Evolutionary conservation across 2,329 filamentous ascomycete species (phyloP).

Genomic region (Sarocladium kiliense): DNA sequence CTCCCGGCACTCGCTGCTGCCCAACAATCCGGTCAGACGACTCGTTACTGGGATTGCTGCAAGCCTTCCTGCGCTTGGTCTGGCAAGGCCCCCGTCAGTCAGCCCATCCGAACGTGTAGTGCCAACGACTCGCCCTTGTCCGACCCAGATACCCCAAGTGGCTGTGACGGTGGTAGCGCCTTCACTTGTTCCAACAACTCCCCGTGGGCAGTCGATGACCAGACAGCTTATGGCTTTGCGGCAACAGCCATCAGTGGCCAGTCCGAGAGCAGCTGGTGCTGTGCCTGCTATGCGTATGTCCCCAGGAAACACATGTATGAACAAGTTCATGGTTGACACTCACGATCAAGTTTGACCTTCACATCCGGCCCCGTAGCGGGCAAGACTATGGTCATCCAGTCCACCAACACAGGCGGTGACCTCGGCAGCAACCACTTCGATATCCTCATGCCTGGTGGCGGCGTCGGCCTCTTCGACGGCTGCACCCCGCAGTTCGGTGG

Average conservation of each 20-base stretch:
- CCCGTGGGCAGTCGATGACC: constrained; percentile 56
- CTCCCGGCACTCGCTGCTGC: neutral
- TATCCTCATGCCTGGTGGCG: constrained; percentile 50
- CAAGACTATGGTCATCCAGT: constrained; percentile 60
- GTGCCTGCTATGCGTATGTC: constrained; percentile 53
- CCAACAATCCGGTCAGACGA: constrained; percentile 17
- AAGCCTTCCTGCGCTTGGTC: constrained; percentile 63
- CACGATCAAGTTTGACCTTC: constrained; percentile 38
- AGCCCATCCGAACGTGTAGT: constrained; percentile 49
- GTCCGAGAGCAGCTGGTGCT: constrained; percentile 59
- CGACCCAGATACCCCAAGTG: constrained; percentile 41
- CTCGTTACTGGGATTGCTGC: constrained; percentile 61
- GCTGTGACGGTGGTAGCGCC: constrained; percentile 52
- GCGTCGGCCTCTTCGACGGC: constrained; percentile 48
- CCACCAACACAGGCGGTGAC: constrained; percentile 58
- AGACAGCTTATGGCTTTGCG: constrained; percentile 58
- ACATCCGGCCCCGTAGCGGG: constrained; percentile 45
- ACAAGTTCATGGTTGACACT: neutral
- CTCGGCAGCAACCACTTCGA: constrained; percentile 55
- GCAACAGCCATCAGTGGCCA: constrained; percentile 52
- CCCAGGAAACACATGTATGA: neutral
- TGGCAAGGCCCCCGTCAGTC: constrained; percentile 46
- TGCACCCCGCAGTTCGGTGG: constrained; percentile 44
- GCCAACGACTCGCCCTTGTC: constrained; percentile 48
- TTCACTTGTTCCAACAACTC: constrained; percentile 59